Conservation (phyloP, 495 filamentous ascomycete genomes). For the Xylaria cubensis region DNA sequence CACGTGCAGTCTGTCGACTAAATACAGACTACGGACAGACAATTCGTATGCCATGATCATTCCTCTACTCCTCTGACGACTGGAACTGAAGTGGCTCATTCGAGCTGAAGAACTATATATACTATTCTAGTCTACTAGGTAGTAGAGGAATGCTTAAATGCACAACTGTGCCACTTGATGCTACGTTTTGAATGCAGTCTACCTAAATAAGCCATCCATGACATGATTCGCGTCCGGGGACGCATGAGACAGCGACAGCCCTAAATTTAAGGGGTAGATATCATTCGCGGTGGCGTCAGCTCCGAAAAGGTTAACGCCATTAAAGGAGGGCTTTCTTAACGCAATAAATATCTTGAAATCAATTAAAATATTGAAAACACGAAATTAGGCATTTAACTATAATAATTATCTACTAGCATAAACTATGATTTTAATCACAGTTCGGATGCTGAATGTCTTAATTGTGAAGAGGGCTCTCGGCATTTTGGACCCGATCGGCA, state of each 20-base stretch:
- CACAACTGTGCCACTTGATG: neutral
- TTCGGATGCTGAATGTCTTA: neutral
- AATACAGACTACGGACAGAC: neutral
- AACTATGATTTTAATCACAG: no score
- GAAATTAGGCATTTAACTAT: neutral
- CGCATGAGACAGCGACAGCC: conserved; percentile 2
- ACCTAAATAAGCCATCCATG: neutral
- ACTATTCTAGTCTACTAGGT: neutral
- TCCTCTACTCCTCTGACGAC: no score
- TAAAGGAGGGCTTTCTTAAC: neutral
- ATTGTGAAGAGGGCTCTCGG: neutral
- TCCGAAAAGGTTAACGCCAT: neutral
- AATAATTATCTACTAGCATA: neutral
- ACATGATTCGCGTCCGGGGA: conserved; percentile 10
- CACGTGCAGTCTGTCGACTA: no score
- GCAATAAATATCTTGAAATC: neutral
- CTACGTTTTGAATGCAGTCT: neutral
- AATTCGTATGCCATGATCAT: neutral
- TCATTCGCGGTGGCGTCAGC: conserved; percentile 8
- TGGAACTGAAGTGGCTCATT: neutral
- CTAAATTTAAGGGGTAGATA: conserved; percentile 13
- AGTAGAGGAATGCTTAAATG: neutral
- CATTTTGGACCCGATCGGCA: neutral
- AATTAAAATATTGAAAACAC: neutral
- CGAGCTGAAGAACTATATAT: neutral